Evolutionary conservation across 2,329 filamentous ascomycete species (phyloP), one percentile per base, ranked within the genome.

Genomic region (Shiraia sp.): DNA sequence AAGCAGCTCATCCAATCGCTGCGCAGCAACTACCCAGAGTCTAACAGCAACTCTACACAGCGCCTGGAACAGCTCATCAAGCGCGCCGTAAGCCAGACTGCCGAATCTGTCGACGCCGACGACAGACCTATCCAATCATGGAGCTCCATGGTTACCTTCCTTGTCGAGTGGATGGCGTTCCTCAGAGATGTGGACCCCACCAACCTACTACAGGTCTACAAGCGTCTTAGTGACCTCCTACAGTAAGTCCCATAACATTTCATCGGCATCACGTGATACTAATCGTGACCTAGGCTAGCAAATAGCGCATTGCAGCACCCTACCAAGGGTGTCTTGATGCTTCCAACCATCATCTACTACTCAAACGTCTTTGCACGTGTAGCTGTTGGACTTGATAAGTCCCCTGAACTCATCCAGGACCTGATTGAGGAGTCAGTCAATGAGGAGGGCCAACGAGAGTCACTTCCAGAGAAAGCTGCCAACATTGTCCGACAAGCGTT

Each of bases 401-500:
- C 83, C 39, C 90, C 90, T 0, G 86, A 93, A 47, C 75, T 96
- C 32, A 85, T 87, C 35, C 79, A 82, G 26, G 79, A 83, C 55
- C 73, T 90, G n/a, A 57, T 73, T 30, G 67, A 66, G 39, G 63
- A 61, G 40, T 57, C 80, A 10, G 76, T 77, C 7, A 79, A 79
- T 25, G 78, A 81, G 39, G 85, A 83, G 16, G 83, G 85, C 17
- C 83, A 86, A 37, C 81, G 84, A 55, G 82, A 87, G 55, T 90
- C 90, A 2, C 79, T 96, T 28, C 89, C 92, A 9, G 92, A 96
- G 67, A 83, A 86, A 17, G 90, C 90, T 2, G 90, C 90, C 13
- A 92, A 96, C 61, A 87, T 89, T 36, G 87, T 96, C 45, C 87
- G 95, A 47, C 88, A 90, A 64, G 90, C 91, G 15, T 96, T 96